Conservation (phyloP, 2,329 filamentous ascomycete species). For the Penicillium griseofulvum region DNA sequence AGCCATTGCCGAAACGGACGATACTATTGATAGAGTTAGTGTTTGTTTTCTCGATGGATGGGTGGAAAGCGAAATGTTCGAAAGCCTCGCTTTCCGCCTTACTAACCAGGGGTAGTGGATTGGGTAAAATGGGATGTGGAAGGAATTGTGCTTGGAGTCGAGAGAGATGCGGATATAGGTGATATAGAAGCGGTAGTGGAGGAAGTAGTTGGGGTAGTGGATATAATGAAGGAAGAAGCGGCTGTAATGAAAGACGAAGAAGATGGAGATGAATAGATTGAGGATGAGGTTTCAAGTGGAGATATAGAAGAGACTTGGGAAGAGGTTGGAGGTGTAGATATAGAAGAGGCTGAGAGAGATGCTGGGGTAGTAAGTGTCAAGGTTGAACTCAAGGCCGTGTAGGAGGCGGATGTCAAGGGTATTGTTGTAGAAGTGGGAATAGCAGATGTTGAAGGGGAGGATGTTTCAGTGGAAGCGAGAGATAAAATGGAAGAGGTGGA, state of each 20-base stretch:
- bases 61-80: slow-evolving; percentile 1
- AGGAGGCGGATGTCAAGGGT: background rate
- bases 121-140: slow-evolving; percentile 3
- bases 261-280: slow-evolving; percentile 13
- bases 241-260: slow-evolving; percentile 20
- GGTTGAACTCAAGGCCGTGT: background rate
- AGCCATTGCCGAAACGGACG: background rate
- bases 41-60: background rate
- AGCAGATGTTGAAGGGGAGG: slow-evolving; percentile 5
- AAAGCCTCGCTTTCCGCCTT: slow-evolving; percentile 17
- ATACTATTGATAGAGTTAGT: slow-evolving; percentile 12
- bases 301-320: slow-evolving; percentile 14
- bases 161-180: slow-evolving; percentile 5
- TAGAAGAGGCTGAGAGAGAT: slow-evolving; percentile 14
- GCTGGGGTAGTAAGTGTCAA: slow-evolving; percentile 8
- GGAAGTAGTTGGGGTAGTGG: slow-evolving; percentile 8
- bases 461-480: slow-evolving; percentile 5
- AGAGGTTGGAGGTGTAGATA: slow-evolving; percentile 12
- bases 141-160: slow-evolving; percentile 10
- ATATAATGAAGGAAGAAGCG: slow-evolving; percentile 16
- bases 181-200: slow-evolving; percentile 11
- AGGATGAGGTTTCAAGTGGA: slow-evolving; percentile 11
- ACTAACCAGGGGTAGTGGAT: slow-evolving; percentile 28
- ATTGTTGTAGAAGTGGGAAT: background rate
- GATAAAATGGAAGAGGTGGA: slow-evolving; percentile 14